Percentiles rank a stretch among this genome's conserved stretches.
phyloP scores from a whole-genome alignment of 2,329 filamentous ascomycete species.

The Talaromyces verruculosus region DNA sequence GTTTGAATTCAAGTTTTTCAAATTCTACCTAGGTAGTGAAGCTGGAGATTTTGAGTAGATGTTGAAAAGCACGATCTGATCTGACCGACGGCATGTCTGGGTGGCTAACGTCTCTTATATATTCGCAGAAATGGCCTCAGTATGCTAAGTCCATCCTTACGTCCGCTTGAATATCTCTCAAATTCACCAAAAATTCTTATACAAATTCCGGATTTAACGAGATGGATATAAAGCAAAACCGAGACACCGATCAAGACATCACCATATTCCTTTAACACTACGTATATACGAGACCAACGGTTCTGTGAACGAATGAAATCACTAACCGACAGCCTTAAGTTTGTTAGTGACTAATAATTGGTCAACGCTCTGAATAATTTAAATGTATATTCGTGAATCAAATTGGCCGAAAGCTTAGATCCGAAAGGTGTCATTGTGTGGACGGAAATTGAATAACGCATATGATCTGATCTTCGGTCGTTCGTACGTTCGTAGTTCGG shows the following conservation, averaged over 20 bases:
- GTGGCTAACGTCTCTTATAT: background rate
- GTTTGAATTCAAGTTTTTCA: background rate
- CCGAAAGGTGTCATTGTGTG: background rate
- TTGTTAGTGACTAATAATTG: background rate
- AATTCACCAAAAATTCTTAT: background rate
- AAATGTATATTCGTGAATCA: background rate
- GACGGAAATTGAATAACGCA: background rate
- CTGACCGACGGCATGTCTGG: background rate
- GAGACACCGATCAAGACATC: background rate
- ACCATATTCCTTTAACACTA: background rate
- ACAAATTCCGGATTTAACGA: background rate
- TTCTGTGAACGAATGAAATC: background rate
- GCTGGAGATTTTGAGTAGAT: background rate
- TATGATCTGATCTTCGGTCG: background rate
- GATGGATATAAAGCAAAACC: slow-evolving; percentile 2
- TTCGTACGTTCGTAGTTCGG: background rate
- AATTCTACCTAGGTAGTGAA: background rate
- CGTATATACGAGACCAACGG: background rate
- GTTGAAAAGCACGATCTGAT: background rate
- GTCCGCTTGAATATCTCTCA: background rate
- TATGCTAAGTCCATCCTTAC: background rate
- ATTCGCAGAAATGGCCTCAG: background rate
- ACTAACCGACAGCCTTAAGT: background rate
- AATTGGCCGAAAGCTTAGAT: background rate
- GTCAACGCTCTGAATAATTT: background rate